Base-by-base conservation (phyloP, 1,139 yeast species). In the Pichia cactophila region DNA sequence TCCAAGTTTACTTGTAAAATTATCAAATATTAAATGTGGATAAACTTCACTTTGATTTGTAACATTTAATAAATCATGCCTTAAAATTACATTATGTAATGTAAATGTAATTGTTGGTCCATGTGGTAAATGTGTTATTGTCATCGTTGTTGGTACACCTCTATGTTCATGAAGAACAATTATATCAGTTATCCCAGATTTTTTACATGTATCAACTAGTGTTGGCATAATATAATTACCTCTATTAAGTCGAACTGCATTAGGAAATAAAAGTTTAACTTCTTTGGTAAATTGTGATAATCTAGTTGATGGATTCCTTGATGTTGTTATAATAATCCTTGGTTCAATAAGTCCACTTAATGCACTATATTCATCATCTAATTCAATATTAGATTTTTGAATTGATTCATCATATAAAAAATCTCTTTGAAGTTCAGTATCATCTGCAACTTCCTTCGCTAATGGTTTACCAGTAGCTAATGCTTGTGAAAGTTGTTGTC, bases 81-180 rank as follows among this genome's bases (percentile, higher is more conserved):
- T 81, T 53, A 94, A 73, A 42, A 88, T 89, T 50, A 94, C 98
- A 62, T 92, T 92, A 69, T 92, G 98, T 53, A 92, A 73, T 7
- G 97, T 87, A 71, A 92, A 94, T 41, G 86, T 84, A 37, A 95
- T 95, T 4, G 97, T 86, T 28, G 98, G 99, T 0, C 99, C 99
- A 66, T 92, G 96, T 5, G 98, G 99, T 67, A 94, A 86, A 72
- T 92, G 99, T 42, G 95, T 84, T 36, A 92, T 72, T 1, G 98
- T 92, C 53, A 92, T 63, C 1, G 97, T 87, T 0, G 97, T 89
- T 46, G 99, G 99, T 0, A 88, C 92, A 77, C 99, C 99, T 68
- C 99, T 78, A 68, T 92, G 98, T 66, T 92, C 99, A 67, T 92
- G 98, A 40, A 94, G 69, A 7, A 94, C 75, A 26, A 92, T 73